Base-by-base conservation (phyloP, 352 stramenopile genomes). In the Phytophthora foliorum region DNA sequence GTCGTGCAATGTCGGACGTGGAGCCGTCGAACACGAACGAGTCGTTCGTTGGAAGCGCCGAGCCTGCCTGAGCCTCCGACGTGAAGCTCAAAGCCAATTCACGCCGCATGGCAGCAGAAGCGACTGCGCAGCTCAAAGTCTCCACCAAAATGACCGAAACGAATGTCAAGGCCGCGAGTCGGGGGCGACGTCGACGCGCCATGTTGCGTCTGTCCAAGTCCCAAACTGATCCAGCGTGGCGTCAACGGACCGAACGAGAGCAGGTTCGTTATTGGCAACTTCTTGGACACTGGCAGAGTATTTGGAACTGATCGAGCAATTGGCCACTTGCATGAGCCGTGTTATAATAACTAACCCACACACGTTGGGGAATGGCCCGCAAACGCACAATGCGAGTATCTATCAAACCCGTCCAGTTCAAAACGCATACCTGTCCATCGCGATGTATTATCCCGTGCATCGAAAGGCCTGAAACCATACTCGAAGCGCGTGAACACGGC, bases 11-110 rank as follows among this genome's bases (percentile, higher is more conserved):
- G 45, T 80, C 72, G 34, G 72, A 80, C 6, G 68, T 72, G 24
- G 46, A 38, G 24, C 69, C 69, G 46, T 80, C 64, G 31, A 80
- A 80, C 4, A 64, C 57, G 59, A 75, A 80, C 52, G 72, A 74
- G 49, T 63, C 54, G 34, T 70, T 74, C 10, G 21, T 22, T 5
- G 69, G 69, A 3, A 77, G 51, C 11, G 42, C 51, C 19, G 63
- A 36, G 14, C 54, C 69, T 34, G 21, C 31, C 14, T 67, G 46
- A 3, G 63, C 45, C 39, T 67, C 45, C 6, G 57, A 67, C 16
- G 57, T 67, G 38, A 66, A 73, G 27, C 39, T 76, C 45, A 73
- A 58, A 5, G 38, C 31, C 53, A 46, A 41, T 66, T 57, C 54
- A 6, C 50, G 65, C 21, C 38, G 49, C 45, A 52, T 51, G 21